Evolutionary conservation across 2,329 filamentous ascomycete genomes (phyloP).

Genomic region (Exophiala spinifera): DNA sequence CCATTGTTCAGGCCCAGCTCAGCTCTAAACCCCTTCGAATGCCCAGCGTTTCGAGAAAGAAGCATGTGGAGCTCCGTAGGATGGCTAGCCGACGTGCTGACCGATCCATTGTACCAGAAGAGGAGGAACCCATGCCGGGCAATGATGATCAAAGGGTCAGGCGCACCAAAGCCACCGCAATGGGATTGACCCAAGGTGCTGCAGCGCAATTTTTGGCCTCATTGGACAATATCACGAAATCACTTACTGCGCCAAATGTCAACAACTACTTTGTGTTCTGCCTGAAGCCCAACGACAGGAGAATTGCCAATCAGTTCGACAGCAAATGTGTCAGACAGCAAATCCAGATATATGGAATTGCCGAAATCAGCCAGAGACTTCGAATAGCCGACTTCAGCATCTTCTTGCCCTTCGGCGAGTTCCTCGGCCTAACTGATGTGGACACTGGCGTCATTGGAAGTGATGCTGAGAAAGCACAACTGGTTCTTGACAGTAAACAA

Average conservation of each 20-base stretch:
- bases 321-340: conserved; percentile 96
- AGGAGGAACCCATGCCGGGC: conserved; percentile 30
- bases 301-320: conserved; percentile 98
- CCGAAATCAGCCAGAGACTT: conserved; percentile 90
- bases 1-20: conserved; percentile 93
- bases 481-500: conserved; percentile 84
- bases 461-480: conserved; percentile 85
- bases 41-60: conserved; percentile 85
- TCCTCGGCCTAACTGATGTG: conserved; percentile 80
- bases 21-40: conserved; percentile 91
- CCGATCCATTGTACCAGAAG: conserved; percentile 40
- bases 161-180: conserved; percentile 40
- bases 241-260: conserved; percentile 73
- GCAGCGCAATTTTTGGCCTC: conserved; percentile 88
- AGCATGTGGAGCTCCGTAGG: conserved; percentile 55
- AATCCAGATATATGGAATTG: conserved; percentile 91
- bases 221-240: conserved; percentile 86
- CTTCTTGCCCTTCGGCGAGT: conserved; percentile 93
- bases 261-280: conserved; percentile 98
- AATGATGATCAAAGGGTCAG: conserved; percentile 13
- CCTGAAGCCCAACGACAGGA: conserved; percentile 91
- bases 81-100: conserved; percentile 39
- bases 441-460: conserved; percentile 85
- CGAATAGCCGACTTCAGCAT: conserved; percentile 92
- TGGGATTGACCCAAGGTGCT: conserved; percentile 67